A percentile compares a stretch with the other conserved stretches of the same genome.
phyloP scores from a whole-genome alignment of 306 rosid genomes.

The Adenanthera pavonina region DNA sequence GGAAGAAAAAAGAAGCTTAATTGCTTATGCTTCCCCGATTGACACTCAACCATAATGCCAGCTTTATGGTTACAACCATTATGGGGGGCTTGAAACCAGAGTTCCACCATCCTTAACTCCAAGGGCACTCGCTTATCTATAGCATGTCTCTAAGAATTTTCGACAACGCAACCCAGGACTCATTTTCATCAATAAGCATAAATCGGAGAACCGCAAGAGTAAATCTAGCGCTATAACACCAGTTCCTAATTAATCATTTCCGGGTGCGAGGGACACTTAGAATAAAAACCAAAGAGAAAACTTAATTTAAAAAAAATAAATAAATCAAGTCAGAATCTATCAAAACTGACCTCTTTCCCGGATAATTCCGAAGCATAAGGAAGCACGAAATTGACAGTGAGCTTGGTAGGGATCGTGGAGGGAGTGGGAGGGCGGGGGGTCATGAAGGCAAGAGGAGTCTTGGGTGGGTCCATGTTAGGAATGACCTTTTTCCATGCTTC shows the following conservation, averaged over 20 bases:
- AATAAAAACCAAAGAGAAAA: not conserved
- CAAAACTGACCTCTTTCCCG: conserved; percentile 72
- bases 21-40: not conserved
- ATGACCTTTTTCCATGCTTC: conserved; percentile 77
- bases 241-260: not conserved
- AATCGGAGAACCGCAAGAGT: not conserved
- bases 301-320: not conserved
- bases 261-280: not conserved
- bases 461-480: conserved; percentile 79
- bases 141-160: not conserved
- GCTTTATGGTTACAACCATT: not conserved
- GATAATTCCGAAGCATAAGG: conserved; percentile 87
- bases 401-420: conserved; percentile 74
- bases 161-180: no score
- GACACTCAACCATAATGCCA: not conserved
- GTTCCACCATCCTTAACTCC: not conserved
- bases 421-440: conserved; percentile 78
- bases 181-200: not conserved
- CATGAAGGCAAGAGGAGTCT: conserved; percentile 75
- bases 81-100: not conserved
- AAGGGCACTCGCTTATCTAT: not conserved
- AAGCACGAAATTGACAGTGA: conserved; percentile 92
- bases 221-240: not conserved
- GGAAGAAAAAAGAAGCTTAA: not conserved
- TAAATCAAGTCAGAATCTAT: not conserved